Evolutionary conservation across 192 early-diverging fungal species (phyloP), one percentile per base, ranked within the genome.

Genomic region (Tieghemiomyces parasiticus): DNA sequence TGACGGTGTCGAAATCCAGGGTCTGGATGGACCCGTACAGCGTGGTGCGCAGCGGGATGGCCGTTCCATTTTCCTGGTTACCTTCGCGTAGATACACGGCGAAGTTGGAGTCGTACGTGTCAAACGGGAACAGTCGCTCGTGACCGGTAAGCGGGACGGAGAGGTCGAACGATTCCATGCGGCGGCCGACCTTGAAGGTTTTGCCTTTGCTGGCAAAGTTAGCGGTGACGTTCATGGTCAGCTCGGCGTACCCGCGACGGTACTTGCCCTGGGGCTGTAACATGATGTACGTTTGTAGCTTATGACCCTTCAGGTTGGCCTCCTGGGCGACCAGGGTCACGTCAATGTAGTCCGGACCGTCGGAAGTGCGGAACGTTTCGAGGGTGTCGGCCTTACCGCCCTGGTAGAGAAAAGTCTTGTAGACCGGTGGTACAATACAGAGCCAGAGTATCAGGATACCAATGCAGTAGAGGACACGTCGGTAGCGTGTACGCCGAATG

Each of bases 81-180:
- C 50, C 50, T 20, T 28, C 50, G 2, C 28, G 22, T 26, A 52
- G 19, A 24, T 47, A 47, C 28, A 52, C 28, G 2, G 22, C 19
- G 14, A 52, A 20, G 4, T 2, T 52, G 50, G 22, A 26, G 0
- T 52, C 50, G 50, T 28, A 20, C 38, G 38, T 44, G 16, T 52
- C 50, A 52, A 52, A 52, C 2, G 50, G 50, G 50, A 28, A 52
- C 2, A 25, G 22, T 25, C 26, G 50, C n/a, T 20, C 22, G 2
- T 25, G 28, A 26, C 50, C 50, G 2, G 0, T 28, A 22, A 25
- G 22, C 22, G 19, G 19, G 28, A 52, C 26, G 13, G 50, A 2
- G 22, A 52, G 28, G 50, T 52, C 50, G 29, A 52, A 52, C 49
- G 49, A 8, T 22, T 50, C 12, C 49, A 50, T 50, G 6, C 49